Evolutionary conservation across 2,329 filamentous ascomycete genomes (phyloP), one percentile per base, ranked within the genome.

Genomic region (Colletotrichum sp.): DNA sequence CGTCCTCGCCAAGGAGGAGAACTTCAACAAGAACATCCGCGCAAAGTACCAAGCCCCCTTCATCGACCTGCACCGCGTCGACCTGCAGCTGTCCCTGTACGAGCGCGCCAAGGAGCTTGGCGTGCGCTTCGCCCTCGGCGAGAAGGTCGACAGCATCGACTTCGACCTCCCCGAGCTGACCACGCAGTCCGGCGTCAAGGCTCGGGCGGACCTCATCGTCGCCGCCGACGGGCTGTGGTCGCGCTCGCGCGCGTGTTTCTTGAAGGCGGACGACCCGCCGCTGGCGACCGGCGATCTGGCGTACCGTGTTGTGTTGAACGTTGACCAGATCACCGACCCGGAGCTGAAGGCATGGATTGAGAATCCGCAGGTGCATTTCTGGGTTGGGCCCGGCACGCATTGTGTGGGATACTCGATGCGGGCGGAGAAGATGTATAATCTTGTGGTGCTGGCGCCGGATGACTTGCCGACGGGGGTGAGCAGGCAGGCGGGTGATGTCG

Each of bases 181-280:
- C 2, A 86, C 85, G 0, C 82, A 82, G 7, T 79, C 80, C 6
- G 89, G 88, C 1, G 24, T 55, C 2, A 82, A 78, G 3, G 85
- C 86, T 3, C 81, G 81, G 0, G 89, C 87, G 3, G 91, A 94
- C 78, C 82, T 94, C 8, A 84, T 95, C 7, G 86, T 94, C 2
- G 92, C 88, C 1, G 91, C 92, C 0, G 93, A 94, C 77, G 93
- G 93, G 0, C 83, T 94, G 0, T 93, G 92, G 91, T 93, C 91
- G 3, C 84, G 85, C 15, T 91, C 89, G 60, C 87, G 92, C 0
- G 86, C 88, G 67, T 83, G 84, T 5, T 88, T 90, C 18, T 81
- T 90, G 0, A 87, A 86, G 0, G 83, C 80, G 0, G 83, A 85
- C 6, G 88, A 90, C 44, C 83, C 85, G 7, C 90, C 92, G 0